Percentiles rank a stretch among this genome's conserved stretches.
Evolutionary conservation across 164 flowering plant genomes (phyloP).

Genomic region (Magnolia officinalis): DNA sequence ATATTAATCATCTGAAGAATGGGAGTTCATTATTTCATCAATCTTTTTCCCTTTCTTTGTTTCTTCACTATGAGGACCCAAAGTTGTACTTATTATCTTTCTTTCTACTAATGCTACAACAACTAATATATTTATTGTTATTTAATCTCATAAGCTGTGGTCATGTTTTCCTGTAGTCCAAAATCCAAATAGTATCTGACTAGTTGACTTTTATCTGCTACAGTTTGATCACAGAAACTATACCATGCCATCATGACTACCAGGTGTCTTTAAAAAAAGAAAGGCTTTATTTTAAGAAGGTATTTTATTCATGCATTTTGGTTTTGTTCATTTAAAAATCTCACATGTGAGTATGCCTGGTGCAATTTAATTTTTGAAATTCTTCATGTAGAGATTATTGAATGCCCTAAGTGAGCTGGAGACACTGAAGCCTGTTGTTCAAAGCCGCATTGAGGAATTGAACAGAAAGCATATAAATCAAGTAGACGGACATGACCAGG

Average conservation of each 20-base stretch:
- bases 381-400: slow-evolving; percentile 51
- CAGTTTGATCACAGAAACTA: slow-evolving; percentile 86
- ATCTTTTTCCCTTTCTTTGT: not conserved
- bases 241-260: slow-evolving; percentile 85
- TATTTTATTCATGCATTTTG: slow-evolving; percentile 12
- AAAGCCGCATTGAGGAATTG: slow-evolving; percentile 45
- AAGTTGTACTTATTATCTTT: not conserved
- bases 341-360: not conserved
- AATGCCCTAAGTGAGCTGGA: slow-evolving; percentile 70
- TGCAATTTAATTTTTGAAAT: slow-evolving; percentile 11
- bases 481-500: slow-evolving; percentile 27
- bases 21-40: not conserved
- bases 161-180: not conserved
- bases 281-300: slow-evolving; percentile 51
- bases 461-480: slow-evolving; percentile 38
- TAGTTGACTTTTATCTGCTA: slow-evolving; percentile 21
- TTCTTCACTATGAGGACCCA: not conserved
- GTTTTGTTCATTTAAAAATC: not conserved
- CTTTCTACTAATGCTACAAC: too few relatives aligned
- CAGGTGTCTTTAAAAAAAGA: slow-evolving; percentile 40
- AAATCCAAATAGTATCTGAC: not conserved
- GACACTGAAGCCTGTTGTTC: slow-evolving; percentile 64
- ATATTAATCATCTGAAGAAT: too few relatives aligned
- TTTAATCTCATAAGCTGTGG: too few relatives aligned
- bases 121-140: too few relatives aligned